Base-by-base conservation (phyloP, 352 stramenopile species). In the Pythium myriotylum region DNA sequence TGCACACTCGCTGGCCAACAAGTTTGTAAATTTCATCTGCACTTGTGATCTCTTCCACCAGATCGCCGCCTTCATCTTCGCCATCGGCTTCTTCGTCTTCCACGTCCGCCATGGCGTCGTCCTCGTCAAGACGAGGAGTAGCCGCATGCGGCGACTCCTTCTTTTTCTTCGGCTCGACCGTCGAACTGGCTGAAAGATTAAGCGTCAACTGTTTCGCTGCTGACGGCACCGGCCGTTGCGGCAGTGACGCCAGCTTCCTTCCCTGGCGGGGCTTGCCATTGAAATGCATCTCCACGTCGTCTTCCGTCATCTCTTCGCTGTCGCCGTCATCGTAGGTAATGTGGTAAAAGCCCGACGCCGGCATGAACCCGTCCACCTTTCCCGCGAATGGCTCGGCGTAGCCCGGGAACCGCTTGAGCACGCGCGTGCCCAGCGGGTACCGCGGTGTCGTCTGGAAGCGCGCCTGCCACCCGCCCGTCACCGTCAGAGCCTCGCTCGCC, bases 281-380 rank as follows among this genome's bases (percentile, higher is more conserved):
- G 12, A 79, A 74, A 49, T 92, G 60, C 9, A 32, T 47, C 22
- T 85, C 67, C 19, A 92, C 66, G 42, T 92, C 83, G 17, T 81
- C 72, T 55, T 92, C 83, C 1, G 81, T 91, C 83, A 92, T 92
- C 56, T 92, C 83, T 51, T 92, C 83, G 33, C 77, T 89, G 59
- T 92, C 83, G 22, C 81, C 83, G 49, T 92, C 83, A 40, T 92
- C 83, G 46, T 92, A 92, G 12, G 67, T 74, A 58, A 92, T 81
- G 55, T 91, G 81, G 47, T 92, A 92, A 43, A 86, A 91, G 22
- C 83, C 66, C 12, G 83, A 85, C 4, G 62, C 45, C 6, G 67
- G 40, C 16, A 76, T 68, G 54, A 82, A 81, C 20, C 71, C 42
- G 62, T 92, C 81, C 40, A 92, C 76, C 1, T 65, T 76, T n/a